Evolutionary conservation across 2,329 filamentous ascomycete species (phyloP), one percentile per base, ranked within the genome.

Genomic region (Coccinonectria pachysandricola): DNA sequence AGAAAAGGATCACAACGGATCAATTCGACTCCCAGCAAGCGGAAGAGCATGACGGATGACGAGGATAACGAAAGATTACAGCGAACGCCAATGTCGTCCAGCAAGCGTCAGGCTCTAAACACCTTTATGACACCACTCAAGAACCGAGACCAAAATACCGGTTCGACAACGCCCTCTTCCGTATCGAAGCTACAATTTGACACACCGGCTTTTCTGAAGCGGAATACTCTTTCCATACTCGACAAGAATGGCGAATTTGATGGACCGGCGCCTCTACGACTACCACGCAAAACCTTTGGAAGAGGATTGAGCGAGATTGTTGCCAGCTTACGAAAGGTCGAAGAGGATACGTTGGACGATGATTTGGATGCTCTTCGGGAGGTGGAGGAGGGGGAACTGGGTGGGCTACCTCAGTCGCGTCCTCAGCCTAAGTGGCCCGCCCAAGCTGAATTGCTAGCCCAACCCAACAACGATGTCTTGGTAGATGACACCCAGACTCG

Each of bases 351-450:
- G 11, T 58, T 78, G 28, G 80, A 84, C 26, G 81, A 87, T 14
- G 80, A 88, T 17, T 57, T 82, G 34, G 81, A 86, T 6, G 73
- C 77, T 2, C 56, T 88, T 46, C 68, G 69, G n/a, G 82, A 86
- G 46, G 58, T 79, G 43, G 81, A 88, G 49, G 52, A 56, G 15
- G 66, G 62, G 19, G 50, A 44, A n/a, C 39, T 33, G 27, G 49
- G 39, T 12, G 29, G 30, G 14, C 32, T 42, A 1, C 40, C 20
- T 11, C n/a, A n/a, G n/a, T n/a, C n/a, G n/a, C n/a, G n/a, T n/a
- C 39, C 43, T 30, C 41, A 30, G 26, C 34, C 36, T 9, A 39
- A 40, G 8, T 40, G 39, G 12, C 35, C 42, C 7, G n/a, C n/a
- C n/a, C n/a, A n/a, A n/a, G n/a, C n/a, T n/a, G n/a, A n/a, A n/a